Base-by-base conservation (phyloP, 2,329 filamentous ascomycete species). In the Aphanoascus verrucosus region DNA sequence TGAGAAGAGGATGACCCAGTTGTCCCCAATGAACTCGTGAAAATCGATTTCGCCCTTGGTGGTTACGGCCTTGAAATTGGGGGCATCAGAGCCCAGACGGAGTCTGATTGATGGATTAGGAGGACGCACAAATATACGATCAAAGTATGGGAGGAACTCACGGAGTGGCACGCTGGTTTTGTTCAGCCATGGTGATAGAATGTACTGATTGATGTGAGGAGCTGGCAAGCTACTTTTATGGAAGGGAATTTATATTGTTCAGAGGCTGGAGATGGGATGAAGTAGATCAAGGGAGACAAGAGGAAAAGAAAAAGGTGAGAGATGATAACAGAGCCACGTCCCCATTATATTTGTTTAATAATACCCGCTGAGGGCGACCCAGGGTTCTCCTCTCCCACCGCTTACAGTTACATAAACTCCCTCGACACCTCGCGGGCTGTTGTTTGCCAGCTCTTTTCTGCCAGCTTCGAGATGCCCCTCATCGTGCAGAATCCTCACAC, bases 1-100 rank as follows among this genome's bases (percentile, higher is more conserved):
- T 43, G 82, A 85, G 77, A 86, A 86, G 60, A 86, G 76, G 58
- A 86, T 75, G 56, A 82, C 79, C 82, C 82, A 86, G 62, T 76
- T 81, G 73, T 84, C 75, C 63, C 81, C 82, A 60, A 85, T 83
- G 74, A 80, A 86, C 62, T 84, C 74, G 72, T 86, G 83, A 76
- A 86, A 86, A 70, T 84, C 76, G 66, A 85, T 84, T 52, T 75
- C 74, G 55, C 82, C 83, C 58, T 74, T 72, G 59, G 83, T 85
- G 61, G 83, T 84, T 63, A 83, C 77, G 57, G 83, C 81, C 62
- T 83, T 70, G 75, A 86, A 85, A 74, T 86, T 80, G 61, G 83
- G 83, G 64, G 82, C 83, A 64, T 72, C 75, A 69, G 75, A 82
- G 67, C 82, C 82, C 63, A 85, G 77, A 65, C 82, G 81, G 68